These are phyloP conservation scores for Blastobotrys chiropterorum DNA, from an alignment of 805 yeast genomes.

Conservation along the genomic window DNA sequence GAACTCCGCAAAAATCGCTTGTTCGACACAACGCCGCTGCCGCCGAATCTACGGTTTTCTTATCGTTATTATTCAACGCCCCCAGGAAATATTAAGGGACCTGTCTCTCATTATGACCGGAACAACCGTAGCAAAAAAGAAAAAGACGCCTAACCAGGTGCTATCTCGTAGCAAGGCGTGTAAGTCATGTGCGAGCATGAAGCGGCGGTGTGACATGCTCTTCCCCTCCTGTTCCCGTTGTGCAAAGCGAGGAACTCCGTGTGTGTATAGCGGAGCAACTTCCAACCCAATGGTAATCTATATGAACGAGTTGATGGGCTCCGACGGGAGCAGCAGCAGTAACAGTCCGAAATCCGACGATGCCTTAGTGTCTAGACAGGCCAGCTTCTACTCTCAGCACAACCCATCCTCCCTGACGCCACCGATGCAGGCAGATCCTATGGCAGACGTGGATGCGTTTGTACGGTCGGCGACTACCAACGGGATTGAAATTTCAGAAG, in stretches of 20 bases:
- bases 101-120: background rate
- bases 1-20: too few species aligned
- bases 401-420: background rate
- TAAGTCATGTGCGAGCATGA: constrained; percentile 17
- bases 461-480: background rate
- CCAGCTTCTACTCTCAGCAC: background rate
- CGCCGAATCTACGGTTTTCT: too few species aligned
- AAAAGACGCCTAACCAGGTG: background rate
- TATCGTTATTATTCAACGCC: background rate
- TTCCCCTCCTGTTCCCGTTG: constrained; percentile 23
- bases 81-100: background rate
- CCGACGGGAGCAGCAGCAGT: background rate
- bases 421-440: background rate
- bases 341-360: background rate
- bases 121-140: background rate
- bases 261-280: constrained; percentile 10
- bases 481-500: background rate
- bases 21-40: background rate
- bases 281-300: constrained; percentile 1
- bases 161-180: constrained; percentile 16
- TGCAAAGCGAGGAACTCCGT: constrained; percentile 11
- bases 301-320: background rate
- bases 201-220: constrained; percentile 19
- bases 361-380: too few species aligned
- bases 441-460: background rate